phyloP scores from a whole-genome alignment of 2,329 filamentous ascomycete genomes.

The Aspergillus fijiensis region DNA sequence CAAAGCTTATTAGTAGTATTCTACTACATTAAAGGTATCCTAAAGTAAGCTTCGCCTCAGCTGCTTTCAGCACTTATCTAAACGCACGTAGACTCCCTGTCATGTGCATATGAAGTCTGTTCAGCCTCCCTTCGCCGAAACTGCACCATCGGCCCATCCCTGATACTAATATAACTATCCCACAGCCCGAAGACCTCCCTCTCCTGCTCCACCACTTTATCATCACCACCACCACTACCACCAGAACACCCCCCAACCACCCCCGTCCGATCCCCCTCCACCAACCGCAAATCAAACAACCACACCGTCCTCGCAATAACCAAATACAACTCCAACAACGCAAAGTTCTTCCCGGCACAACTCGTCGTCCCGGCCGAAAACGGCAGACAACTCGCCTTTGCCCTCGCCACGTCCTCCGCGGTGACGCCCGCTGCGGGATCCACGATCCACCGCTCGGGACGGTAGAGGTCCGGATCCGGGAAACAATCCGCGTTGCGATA shows the following conservation, averaged over 20 bases:
- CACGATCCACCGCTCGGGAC: slow-evolving; percentile 44
- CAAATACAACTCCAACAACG: background rate
- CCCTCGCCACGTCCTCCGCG: slow-evolving; percentile 5
- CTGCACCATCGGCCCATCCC: slow-evolving; percentile 5
- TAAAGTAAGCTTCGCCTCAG: too few relatives aligned
- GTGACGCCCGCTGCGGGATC: background rate
- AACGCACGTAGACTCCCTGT: too few relatives aligned
- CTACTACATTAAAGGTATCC: too few relatives aligned
- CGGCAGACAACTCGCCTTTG: slow-evolving; percentile 2
- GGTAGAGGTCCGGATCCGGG: slow-evolving; percentile 15
- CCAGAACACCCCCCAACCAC: background rate
- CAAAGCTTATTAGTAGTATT: too few relatives aligned
- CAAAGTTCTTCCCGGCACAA: slow-evolving; percentile 3
- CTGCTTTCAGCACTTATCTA: too few relatives aligned
- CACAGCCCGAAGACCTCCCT: background rate
- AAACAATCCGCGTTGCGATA: slow-evolving; percentile 22
- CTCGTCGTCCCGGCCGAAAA: slow-evolving; percentile 2
- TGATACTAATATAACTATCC: slow-evolving; percentile 7
- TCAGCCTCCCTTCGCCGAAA: background rate
- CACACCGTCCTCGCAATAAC: background rate
- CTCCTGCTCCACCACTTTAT: too few relatives aligned
- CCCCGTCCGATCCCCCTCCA: background rate
- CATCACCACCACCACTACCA: too few relatives aligned
- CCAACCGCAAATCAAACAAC: background rate
- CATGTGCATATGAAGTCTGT: too few relatives aligned